phyloP scores from a whole-genome alignment of 1,284 basidiomycete genomes.

The Inonotus hispidus region DNA sequence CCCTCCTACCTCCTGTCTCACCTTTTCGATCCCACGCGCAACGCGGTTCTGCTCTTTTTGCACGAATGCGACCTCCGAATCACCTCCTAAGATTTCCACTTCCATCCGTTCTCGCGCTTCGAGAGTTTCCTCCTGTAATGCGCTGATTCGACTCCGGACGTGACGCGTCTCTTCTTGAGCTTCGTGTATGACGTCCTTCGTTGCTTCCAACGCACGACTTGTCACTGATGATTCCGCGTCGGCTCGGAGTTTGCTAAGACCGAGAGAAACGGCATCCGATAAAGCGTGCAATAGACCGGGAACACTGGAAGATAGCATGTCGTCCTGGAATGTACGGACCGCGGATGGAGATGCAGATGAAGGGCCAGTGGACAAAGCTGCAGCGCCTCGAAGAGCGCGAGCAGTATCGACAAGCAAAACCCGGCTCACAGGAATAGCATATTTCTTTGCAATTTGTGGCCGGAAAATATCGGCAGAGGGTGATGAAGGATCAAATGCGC shows the following conservation, averaged over 20 bases:
- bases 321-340: conserved; percentile 59
- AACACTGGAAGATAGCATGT: conserved; percentile 53
- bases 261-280: conserved; percentile 28
- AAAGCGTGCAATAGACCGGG: conserved; percentile 41
- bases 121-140: conserved; percentile 32
- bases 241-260: conserved; percentile 13
- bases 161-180: conserved; percentile 25
- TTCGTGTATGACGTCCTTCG: not conserved
- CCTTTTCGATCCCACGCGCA: conserved; percentile 40
- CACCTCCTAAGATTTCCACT: conserved; percentile 19
- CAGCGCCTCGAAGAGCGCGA: conserved; percentile 49
- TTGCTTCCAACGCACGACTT: conserved; percentile 4
- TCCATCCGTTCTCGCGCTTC: conserved; percentile 20
- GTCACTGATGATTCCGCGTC: conserved; percentile 9
- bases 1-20: conserved; percentile 43
- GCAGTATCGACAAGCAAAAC: conserved; percentile 50
- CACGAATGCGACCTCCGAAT: conserved; percentile 20
- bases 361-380: conserved; percentile 39
- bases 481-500: conserved; percentile 23
- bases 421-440: conserved; percentile 19
- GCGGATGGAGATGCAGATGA: conserved; percentile 40
- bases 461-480: conserved; percentile 20
- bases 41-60: conserved; percentile 41
- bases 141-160: conserved; percentile 26
- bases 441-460: conserved; percentile 20